Evolutionary conservation across 2,329 filamentous ascomycete genomes (phyloP), one percentile per base, ranked within the genome.

Genomic region (Ophiostoma sp.): DNA sequence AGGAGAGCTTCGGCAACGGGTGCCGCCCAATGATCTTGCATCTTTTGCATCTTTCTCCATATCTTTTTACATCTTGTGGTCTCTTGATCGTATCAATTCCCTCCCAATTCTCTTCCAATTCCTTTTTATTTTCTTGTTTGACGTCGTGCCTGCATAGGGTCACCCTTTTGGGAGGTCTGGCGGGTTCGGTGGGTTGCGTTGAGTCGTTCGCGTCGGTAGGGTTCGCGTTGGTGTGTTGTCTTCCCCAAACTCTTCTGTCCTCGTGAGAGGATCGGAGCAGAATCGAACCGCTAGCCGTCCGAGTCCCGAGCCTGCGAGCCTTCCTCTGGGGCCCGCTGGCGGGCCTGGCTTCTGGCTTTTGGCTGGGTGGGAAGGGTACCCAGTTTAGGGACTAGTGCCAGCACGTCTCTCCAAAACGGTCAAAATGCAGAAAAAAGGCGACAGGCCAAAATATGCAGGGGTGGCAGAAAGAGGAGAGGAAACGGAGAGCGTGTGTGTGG

Each of bases 201-300:
- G 59, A 9, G 59, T n/a, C 15, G 48, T n/a, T 52, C 39, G 39
- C 39, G 15, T 42, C 39, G 39, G 39, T 42, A 42, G 39, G 39
- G 9, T 3, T 61, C 8, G 17, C 55, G 3, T 57, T 19, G 55
- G 33, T 42, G 33, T 4, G 59, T 25, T 64, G 59, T 42, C 59
- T n/a, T 25, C 33, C 9, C 19, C 8, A 39, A 25, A 25, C 5
- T 42, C 36, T 64, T 22, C 19, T 42, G 59, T 42, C 36, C 59
- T 64, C 33, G 59, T 64, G 59, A 64, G 59, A 64, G 59, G n/a
- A 42, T 64, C 59, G 36, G 59, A 33, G 15, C 31, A 39, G 59
- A 42, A 42, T 64, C n/a, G 3, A 64, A 25, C 59, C 59, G 59
- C 31, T 64, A 64, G 59, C 59, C 36, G 59, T 64, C 59, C 36